Conservation (phyloP, 495 filamentous ascomycete genomes). For the Cryomyces minteri region DNA sequence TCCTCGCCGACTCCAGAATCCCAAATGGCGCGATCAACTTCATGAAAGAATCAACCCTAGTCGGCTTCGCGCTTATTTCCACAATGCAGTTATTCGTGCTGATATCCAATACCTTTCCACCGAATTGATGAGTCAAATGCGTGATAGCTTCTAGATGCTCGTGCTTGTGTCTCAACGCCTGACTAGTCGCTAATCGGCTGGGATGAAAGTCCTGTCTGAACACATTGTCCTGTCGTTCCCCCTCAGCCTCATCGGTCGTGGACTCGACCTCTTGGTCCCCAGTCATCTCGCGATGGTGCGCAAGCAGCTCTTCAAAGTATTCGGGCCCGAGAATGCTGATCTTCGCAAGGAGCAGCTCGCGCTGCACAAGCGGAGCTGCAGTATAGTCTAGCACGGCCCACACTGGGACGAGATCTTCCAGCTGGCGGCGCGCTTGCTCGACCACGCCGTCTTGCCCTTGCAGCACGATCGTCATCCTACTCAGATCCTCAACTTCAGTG, state of each 20-base stretch:
- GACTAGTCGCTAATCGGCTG: slow-evolving; percentile 58
- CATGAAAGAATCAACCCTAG: slow-evolving; percentile 90
- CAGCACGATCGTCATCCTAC: slow-evolving; percentile 96
- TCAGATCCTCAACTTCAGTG: slow-evolving; percentile 93
- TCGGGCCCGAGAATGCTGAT: slow-evolving; percentile 83
- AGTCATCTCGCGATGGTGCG: slow-evolving; percentile 72
- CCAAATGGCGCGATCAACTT: slow-evolving; percentile 93
- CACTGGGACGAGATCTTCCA: slow-evolving; percentile 92
- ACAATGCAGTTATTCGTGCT: slow-evolving; percentile 97
- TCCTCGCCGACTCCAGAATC: slow-evolving; percentile 85
- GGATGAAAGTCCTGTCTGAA: slow-evolving; percentile 57
- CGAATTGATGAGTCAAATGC: slow-evolving; percentile 91
- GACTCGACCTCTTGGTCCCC: slow-evolving; percentile 17
- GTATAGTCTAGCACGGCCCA: slow-evolving; percentile 98
- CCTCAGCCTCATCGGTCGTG: slow-evolving; percentile 19
- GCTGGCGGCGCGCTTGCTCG: slow-evolving; percentile 86
- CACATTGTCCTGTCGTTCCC: slow-evolving; percentile 12
- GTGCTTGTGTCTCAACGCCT: slow-evolving; percentile 88
- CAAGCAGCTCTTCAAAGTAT: slow-evolving; percentile 90
- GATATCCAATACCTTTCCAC: slow-evolving; percentile 92
- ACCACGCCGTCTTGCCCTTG: slow-evolving; percentile 93
- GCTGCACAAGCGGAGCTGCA: slow-evolving; percentile 78
- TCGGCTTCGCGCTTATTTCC: slow-evolving; percentile 84
- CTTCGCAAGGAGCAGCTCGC: slow-evolving; percentile 91
- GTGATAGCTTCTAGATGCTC: slow-evolving; percentile 92